Conservation (phyloP, 768 basidiomycete genomes). For the Chlorophyllum brunneum region DNA sequence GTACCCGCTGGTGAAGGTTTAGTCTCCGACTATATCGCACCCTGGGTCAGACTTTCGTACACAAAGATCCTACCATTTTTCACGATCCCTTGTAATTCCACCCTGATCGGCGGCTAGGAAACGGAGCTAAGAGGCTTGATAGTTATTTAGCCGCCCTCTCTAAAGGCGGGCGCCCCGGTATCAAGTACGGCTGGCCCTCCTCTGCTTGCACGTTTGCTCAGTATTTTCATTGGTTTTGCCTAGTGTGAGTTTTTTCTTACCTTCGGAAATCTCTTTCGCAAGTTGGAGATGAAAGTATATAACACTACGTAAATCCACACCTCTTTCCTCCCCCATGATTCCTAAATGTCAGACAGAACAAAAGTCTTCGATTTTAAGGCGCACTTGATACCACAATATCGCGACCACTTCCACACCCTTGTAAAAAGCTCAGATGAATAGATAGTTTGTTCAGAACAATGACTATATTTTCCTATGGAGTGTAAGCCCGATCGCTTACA, state of each 20-base stretch:
- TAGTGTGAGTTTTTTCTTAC: conserved; percentile 41
- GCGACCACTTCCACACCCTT: conserved; percentile 3
- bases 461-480: no score
- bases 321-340: neutral
- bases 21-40: neutral
- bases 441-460: no score
- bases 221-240: conserved; percentile 21
- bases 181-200: no score
- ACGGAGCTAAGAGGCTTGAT: conserved; percentile 32
- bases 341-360: neutral
- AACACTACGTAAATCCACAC: conserved; percentile 31
- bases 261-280: conserved; percentile 36
- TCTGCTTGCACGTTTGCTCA: conserved; percentile 1
- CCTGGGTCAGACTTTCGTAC: conserved; percentile 36
- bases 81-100: conserved; percentile 33
- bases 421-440: no score
- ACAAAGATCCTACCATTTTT: conserved; percentile 36
- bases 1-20: conserved; percentile 36
- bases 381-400: conserved; percentile 12
- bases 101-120: conserved; percentile 40
- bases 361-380: conserved; percentile 14
- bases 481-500: no score
- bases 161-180: conserved; percentile 42
- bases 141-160: conserved; percentile 39
- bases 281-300: conserved; percentile 29